Evolutionary conservation across 768 basidiomycete genomes (phyloP), one percentile per base, ranked within the genome.

Genomic region (Cubamyces sp.): DNA sequence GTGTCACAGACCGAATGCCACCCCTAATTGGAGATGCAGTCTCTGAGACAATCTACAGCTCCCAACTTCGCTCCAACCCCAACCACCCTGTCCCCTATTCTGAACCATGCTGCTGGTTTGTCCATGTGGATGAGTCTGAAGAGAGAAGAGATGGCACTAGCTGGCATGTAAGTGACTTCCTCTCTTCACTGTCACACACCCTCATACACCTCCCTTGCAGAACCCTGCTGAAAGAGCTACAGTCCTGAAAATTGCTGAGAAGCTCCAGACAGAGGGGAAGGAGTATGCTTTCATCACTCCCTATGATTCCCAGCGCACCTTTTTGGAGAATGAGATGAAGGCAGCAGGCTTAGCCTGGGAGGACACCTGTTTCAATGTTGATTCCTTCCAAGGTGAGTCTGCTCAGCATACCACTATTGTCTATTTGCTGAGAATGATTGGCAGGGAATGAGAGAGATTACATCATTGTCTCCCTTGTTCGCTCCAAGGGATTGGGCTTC

Each of bases 401-500:
- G 62, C 28, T 52, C 42, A 45, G 43, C 30, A 19, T 19, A 37
- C 54, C 54, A 23, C 21, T 64, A 16, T 56, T 28, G 48, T 66
- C 52, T 42, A 54, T 23, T 30, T n/a, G 11, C 40, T 54, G 16
- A 64, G 65, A 42, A 54, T 54, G 8, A 2, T 3, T 51, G 46
- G 3, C 64, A 93, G 92, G 92, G 12, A 93, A 94, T 79, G 92
- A 94, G 69, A 88, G 88, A 55, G 86, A 93, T 57, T 84, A 83
- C 30, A 87, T 92, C 48, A 80, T 92, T 61, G 80, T 92, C 49
- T 92, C 91, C 7, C 64, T 90, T 16, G 90, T 90, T 5, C 81
- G 90, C 25, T 81, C 89, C 0, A 74, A 74, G 37, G 80, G 78
- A 3, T 75, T 88, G 49, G 92, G 92, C 5, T 94, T 94, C 65